Conservation (phyloP, 192 early-diverging fungal species). For the Anaeromyces robustus region DNA sequence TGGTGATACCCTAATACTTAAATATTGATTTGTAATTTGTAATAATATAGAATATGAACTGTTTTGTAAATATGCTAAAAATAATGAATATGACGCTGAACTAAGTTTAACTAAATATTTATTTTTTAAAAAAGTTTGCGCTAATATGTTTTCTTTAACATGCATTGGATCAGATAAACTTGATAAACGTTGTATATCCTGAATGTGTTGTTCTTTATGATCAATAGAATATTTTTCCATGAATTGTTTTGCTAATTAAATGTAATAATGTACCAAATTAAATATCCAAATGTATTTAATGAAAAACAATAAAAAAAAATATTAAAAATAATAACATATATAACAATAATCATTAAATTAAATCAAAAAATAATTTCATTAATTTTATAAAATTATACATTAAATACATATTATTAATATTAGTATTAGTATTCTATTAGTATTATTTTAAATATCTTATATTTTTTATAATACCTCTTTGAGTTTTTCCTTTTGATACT, state of each 20-base stretch:
- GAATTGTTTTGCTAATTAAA: slow-evolving; percentile 46
- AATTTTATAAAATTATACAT: no score
- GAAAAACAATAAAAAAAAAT: no score
- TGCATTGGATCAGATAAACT: slow-evolving; percentile 62
- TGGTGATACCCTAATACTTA: slow-evolving; percentile 51
- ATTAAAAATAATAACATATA: no score
- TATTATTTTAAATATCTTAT: no score
- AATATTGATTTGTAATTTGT: slow-evolving; percentile 79
- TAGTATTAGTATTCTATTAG: no score
- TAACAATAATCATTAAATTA: no score
- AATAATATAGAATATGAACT: slow-evolving; percentile 76
- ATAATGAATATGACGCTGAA: slow-evolving; percentile 70
- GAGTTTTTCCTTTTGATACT: slow-evolving; percentile 23
- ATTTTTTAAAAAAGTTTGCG: slow-evolving; percentile 59
- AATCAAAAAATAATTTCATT: no score
- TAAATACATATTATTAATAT: no score
- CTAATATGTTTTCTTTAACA: slow-evolving; percentile 62
- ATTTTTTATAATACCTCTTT: slow-evolving; percentile 24
- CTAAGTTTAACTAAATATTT: slow-evolving; percentile 78
- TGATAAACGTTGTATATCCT: slow-evolving; percentile 49
- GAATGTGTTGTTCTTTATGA: slow-evolving; percentile 57
- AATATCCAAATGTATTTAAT: no score
- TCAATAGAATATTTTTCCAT: slow-evolving; percentile 58
- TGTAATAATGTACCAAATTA: no score
- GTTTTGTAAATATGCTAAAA: slow-evolving; percentile 83